Base-by-base conservation (phyloP, 345 rosid species). In the Camelina laxa region DNA sequence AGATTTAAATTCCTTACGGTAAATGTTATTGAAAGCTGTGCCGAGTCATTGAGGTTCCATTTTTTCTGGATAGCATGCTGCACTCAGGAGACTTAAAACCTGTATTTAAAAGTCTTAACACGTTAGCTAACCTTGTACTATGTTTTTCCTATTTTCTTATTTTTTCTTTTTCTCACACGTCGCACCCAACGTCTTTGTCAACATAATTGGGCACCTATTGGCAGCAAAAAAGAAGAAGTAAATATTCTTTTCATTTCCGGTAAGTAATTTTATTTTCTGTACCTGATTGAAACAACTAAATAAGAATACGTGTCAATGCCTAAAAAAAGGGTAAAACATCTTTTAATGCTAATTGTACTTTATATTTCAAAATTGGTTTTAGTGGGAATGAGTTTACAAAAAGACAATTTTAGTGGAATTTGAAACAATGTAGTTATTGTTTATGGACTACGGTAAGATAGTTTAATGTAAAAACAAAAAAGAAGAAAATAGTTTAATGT, bases 41-140 rank as follows among this genome's bases (percentile, higher is more conserved):
- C 33, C 51, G 27, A 45, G 72, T 36, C 42, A 35, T 57, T 66
- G 39, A 44, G 39, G 44, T 70, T 53, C 76, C 76, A 53, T 63
- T 63, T 63, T 53, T 51, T 39, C 63, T 30, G 76, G 70, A 63
- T 14, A 27, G 69, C 31, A 27, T 0, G 30, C 30, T 27, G 30
- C 30, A n/a, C 41, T 24, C 30, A 7, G 8, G 61, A 39, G 44
- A 54, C 36, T 15, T 17, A 7, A 7, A 57, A 20, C 48, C 11
- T 31, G 4, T 58, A 35, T 21, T 71, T 22, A 11, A 36, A 27
- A 33, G 64, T 17, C 21, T 62, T 21, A 12, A 47, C 3, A 10
- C 17, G 14, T 59, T 49, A n/a, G n/a, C n/a, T 41, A 62, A 62
- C 54, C 33, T 64, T 42, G 64, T 54, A 72, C 75, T 22, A 22